Percentiles rank a stretch among this genome's conserved stretches.
Evolutionary conservation across 352 stramenopile genomes (phyloP).

Genomic region (Phytophthora sansomeana): DNA sequence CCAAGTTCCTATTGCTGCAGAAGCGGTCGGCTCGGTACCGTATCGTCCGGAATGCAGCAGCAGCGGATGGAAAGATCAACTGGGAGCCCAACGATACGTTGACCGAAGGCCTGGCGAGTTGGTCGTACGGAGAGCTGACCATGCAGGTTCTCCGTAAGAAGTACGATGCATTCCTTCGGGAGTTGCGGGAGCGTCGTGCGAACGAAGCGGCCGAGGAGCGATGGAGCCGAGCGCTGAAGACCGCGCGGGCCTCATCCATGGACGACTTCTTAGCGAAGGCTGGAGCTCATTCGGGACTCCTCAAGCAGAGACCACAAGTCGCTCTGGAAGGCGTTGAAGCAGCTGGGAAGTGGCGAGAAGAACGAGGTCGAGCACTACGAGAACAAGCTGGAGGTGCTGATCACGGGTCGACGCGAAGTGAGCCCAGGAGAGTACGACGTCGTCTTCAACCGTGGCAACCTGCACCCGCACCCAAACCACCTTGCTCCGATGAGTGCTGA

Average conservation of each 20-base stretch:
- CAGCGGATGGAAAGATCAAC: slow-evolving; percentile 19
- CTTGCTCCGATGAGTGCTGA: slow-evolving; percentile 47
- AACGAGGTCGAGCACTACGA: slow-evolving; percentile 51
- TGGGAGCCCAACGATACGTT: slow-evolving; percentile 48
- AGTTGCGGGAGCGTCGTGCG: slow-evolving; percentile 45
- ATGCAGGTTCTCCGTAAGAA: slow-evolving; percentile 64
- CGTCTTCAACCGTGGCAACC: slow-evolving; percentile 74
- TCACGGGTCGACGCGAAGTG: slow-evolving; percentile 50
- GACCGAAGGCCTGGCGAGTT: slow-evolving; percentile 27
- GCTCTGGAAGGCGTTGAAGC: slow-evolving; percentile 57
- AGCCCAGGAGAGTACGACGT: slow-evolving; percentile 32
- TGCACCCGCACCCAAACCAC: slow-evolving; percentile 58
- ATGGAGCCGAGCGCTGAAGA: slow-evolving; percentile 51
- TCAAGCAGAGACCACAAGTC: slow-evolving; percentile 56
- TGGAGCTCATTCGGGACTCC: slow-evolving; percentile 31
- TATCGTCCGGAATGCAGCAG: slow-evolving; percentile 29
- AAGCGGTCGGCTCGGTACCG: slow-evolving; percentile 64
- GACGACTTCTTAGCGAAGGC: slow-evolving; percentile 37
- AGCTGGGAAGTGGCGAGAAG: slow-evolving; percentile 22
- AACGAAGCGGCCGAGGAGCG: slow-evolving; percentile 46
- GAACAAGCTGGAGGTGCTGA: slow-evolving; percentile 55
- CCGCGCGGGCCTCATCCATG: slow-evolving; percentile 36
- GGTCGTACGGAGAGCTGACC: slow-evolving; percentile 37
- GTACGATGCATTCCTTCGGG: slow-evolving; percentile 54
- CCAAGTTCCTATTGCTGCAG: slow-evolving; percentile 68